These are phyloP conservation scores for Cladorrhinum sp. DNA, from an alignment of 2,329 filamentous ascomycete genomes.

Conservation along the genomic window DNA sequence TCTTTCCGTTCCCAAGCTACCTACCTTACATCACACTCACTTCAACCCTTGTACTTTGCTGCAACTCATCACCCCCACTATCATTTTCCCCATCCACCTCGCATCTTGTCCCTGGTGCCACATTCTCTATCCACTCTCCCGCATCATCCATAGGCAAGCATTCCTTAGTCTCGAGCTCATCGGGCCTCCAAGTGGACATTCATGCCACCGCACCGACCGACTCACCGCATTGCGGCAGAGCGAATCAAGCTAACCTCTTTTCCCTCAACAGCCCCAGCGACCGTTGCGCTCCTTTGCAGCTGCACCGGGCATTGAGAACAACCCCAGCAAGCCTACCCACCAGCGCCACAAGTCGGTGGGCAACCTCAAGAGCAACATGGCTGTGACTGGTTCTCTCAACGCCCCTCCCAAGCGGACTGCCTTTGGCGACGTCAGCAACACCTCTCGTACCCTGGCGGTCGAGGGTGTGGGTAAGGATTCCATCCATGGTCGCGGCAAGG, in stretches of 20 bases:
- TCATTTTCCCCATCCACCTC: too few species aligned
- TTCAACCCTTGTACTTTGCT: too few species aligned
- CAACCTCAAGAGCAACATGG: constrained; percentile 49
- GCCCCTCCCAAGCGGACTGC: constrained; percentile 70
- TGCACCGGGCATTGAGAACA: constrained; percentile 66
- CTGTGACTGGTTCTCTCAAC: constrained; percentile 54
- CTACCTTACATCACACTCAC: too few species aligned
- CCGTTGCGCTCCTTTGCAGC: constrained; percentile 55
- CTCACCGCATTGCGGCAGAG: not conserved
- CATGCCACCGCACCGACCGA: not conserved
- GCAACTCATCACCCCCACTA: too few species aligned
- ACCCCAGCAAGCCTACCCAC: constrained; percentile 60
- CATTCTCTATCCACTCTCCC: too few species aligned
- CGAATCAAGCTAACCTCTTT: constrained; percentile 9
- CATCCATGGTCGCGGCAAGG: constrained; percentile 33
- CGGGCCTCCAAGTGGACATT: not conserved
- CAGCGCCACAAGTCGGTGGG: constrained; percentile 79
- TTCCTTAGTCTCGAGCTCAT: not conserved
- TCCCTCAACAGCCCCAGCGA: constrained; percentile 61
- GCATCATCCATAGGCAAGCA: too few species aligned
- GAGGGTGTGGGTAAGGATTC: constrained; percentile 35
- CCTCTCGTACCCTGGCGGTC: constrained; percentile 37
- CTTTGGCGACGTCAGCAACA: constrained; percentile 81
- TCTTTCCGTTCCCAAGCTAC: too few species aligned
- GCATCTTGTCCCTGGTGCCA: too few species aligned